These are phyloP conservation scores for Phytophthora nicotianae DNA, from an alignment of 352 stramenopile genomes.

Conservation along the genomic window DNA sequence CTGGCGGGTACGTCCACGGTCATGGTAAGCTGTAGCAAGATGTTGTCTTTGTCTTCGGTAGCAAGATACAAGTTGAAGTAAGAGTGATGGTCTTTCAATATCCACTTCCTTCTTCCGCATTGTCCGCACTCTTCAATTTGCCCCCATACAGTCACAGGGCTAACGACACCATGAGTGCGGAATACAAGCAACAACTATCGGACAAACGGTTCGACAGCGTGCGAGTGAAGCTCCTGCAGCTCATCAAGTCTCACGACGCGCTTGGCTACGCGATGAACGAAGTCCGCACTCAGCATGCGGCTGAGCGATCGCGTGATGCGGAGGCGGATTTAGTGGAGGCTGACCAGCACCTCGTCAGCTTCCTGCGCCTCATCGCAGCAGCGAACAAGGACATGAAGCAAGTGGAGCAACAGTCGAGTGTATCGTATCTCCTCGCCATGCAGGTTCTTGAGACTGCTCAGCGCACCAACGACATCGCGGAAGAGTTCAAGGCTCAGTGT, in stretches of 20 bases:
- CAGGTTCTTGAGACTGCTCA: slow-evolving; percentile 2
- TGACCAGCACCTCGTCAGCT: slow-evolving; percentile 8
- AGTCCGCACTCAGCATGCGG: slow-evolving; percentile 3
- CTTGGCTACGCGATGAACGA: slow-evolving; percentile 13
- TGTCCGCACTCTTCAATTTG: slow-evolving; percentile 17
- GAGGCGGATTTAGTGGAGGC: slow-evolving; percentile 3
- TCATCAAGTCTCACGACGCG: slow-evolving; percentile 25
- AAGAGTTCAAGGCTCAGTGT: not conserved
- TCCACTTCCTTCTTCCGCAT: slow-evolving; percentile 17
- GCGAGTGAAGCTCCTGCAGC: slow-evolving; percentile 11
- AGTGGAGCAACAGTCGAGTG: not conserved
- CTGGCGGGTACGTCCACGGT: slow-evolving; percentile 20
- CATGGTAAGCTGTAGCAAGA: slow-evolving; percentile 6
- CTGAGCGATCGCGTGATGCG: not conserved
- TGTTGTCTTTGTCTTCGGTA: not conserved
- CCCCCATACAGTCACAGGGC: slow-evolving; percentile 1
- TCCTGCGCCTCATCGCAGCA: slow-evolving; percentile 3
- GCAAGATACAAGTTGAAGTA: slow-evolving; percentile 26
- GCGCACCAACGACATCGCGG: not conserved
- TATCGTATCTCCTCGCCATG: not conserved
- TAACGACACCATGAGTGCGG: slow-evolving; percentile 11
- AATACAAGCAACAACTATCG: slow-evolving; percentile 4
- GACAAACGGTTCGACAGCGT: slow-evolving; percentile 1
- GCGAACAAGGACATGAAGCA: not conserved
- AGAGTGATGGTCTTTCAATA: slow-evolving; percentile 28